These are phyloP conservation scores for Cystobasidium sp. DNA, from an alignment of 1,284 basidiomycete species.

Conservation along the genomic window DNA sequence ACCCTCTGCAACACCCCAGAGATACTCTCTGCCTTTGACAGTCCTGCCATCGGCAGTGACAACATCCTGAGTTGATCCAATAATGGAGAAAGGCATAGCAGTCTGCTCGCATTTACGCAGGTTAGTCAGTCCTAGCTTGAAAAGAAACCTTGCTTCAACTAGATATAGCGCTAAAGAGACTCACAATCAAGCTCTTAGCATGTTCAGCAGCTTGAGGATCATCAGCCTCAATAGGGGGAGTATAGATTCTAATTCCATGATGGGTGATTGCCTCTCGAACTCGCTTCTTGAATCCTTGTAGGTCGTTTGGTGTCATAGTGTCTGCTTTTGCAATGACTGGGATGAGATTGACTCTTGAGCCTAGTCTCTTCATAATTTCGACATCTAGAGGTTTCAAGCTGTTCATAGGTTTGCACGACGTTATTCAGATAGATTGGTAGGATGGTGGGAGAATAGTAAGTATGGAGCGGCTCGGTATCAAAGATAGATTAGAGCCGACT, in stretches of 20 bases:
- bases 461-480: neutral
- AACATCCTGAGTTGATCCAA: slow-evolving; percentile 95
- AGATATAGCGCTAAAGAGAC: slow-evolving; percentile 1
- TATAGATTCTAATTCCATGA: slow-evolving; percentile 93
- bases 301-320: slow-evolving; percentile 90
- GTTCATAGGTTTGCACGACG: neutral
- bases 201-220: slow-evolving; percentile 88
- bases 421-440: slow-evolving; percentile 8
- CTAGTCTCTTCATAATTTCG: slow-evolving; percentile 97
- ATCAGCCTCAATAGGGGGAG: slow-evolving; percentile 87
- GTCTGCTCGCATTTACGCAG: slow-evolving; percentile 57
- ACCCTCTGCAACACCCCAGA: slow-evolving; percentile 99
- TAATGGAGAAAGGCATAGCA: slow-evolving; percentile 97
- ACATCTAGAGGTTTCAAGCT: slow-evolving; percentile 97
- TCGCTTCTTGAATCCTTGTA: slow-evolving; percentile 88
- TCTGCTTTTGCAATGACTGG: slow-evolving; percentile 98
- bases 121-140: no score
- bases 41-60: slow-evolving; percentile 84
- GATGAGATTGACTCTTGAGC: slow-evolving; percentile 93
- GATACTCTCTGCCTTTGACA: slow-evolving; percentile 97
- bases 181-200: slow-evolving; percentile 73
- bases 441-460: slow-evolving; percentile 17
- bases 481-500: slow-evolving; percentile 55
- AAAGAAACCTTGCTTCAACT: neutral
- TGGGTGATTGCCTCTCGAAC: slow-evolving; percentile 74